These are phyloP conservation scores for Purshia tridentata DNA, from an alignment of 306 rosid genomes.

Conservation along the genomic window DNA sequence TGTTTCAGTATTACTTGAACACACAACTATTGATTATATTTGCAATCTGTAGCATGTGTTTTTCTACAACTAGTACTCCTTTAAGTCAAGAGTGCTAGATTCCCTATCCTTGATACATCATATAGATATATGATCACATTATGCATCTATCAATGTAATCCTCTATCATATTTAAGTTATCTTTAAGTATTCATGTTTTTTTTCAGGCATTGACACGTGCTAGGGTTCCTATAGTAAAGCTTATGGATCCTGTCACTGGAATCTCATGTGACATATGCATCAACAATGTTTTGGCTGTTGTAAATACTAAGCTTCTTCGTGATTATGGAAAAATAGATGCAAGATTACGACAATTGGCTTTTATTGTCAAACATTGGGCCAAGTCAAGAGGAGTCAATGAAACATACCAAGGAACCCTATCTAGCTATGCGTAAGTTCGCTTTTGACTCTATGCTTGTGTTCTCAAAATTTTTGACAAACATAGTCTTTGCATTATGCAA, in stretches of 20 bases:
- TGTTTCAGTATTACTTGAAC: background rate
- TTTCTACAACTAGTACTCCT: background rate
- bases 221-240: conserved; percentile 97
- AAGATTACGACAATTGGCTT: conserved; percentile 79
- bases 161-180: background rate
- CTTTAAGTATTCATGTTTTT: conserved; percentile 23
- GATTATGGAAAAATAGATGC: conserved; percentile 76
- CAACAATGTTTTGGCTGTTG: conserved; percentile 92
- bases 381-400: conserved; percentile 96
- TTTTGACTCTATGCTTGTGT: background rate
- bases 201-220: conserved; percentile 94
- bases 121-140: background rate
- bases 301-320: conserved; percentile 85
- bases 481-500: background rate
- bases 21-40: background rate
- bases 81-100: background rate
- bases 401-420: conserved; percentile 95
- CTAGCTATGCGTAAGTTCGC: conserved; percentile 95
- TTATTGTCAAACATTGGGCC: conserved; percentile 95
- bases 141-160: background rate
- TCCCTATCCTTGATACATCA: background rate
- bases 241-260: conserved; percentile 86
- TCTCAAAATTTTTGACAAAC: background rate
- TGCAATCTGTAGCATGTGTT: background rate
- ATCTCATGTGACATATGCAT: conserved; percentile 95